phyloP scores from a whole-genome alignment of 306 rosid species.

The Hippophae tibetana region DNA sequence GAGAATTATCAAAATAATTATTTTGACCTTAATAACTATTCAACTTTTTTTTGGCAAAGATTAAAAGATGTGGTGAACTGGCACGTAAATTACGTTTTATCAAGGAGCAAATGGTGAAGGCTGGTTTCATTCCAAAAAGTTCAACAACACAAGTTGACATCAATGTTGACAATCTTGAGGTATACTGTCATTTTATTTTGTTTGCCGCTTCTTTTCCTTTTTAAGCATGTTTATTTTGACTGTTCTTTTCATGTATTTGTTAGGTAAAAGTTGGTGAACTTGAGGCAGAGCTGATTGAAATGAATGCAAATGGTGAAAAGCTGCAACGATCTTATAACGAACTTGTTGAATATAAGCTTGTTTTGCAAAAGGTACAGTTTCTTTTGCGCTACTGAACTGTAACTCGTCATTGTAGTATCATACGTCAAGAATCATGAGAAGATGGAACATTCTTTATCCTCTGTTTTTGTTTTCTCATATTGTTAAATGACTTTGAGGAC shows the following conservation, averaged over 20 bases:
- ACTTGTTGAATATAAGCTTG: conserved; percentile 81
- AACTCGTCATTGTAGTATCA: neutral
- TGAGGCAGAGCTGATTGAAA: conserved; percentile 79
- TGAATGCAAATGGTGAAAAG: conserved; percentile 88
- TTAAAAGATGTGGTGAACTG: conserved; percentile 91
- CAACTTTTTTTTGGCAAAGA: conserved; percentile 35
- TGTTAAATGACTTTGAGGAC: neutral
- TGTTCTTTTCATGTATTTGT: conserved; percentile 15
- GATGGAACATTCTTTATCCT: neutral
- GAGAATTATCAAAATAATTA: conserved; percentile 5
- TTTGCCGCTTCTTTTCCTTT: neutral
- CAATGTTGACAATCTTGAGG: conserved; percentile 81
- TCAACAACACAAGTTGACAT: conserved; percentile 31
- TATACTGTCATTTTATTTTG: conserved; percentile 16
- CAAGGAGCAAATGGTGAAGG: conserved; percentile 88
- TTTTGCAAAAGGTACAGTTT: conserved; percentile 66
- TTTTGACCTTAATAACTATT: conserved; percentile 12
- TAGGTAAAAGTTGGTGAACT: conserved; percentile 85
- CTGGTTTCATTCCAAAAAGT: conserved; percentile 49
- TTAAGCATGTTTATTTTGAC: neutral
- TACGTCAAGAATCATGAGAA: neutral
- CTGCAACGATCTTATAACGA: conserved; percentile 83
- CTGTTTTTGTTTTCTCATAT: too few relatives aligned
- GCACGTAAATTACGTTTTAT: conserved; percentile 79
- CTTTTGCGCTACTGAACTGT: conserved; percentile 1